Evolutionary conservation across 1,284 basidiomycete genomes (phyloP).

Genomic region (Ganoderma multipileum): DNA sequence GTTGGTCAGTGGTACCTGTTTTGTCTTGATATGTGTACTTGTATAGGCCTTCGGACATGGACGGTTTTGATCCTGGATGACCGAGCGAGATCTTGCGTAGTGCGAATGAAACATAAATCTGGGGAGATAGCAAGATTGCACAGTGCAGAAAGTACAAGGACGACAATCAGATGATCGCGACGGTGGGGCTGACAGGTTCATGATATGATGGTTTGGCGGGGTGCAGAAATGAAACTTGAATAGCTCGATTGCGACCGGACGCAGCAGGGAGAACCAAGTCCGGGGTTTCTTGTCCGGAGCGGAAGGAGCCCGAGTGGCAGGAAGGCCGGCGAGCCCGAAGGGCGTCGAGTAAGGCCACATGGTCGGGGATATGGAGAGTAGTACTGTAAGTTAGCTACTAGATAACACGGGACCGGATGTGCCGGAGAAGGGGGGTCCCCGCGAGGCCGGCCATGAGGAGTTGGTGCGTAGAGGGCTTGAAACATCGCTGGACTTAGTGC

Average conservation of each 20-base stretch:
- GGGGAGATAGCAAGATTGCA: conserved; percentile 16
- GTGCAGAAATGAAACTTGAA: conserved; percentile 22
- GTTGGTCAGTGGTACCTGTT: conserved; percentile 13
- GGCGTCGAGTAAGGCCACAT: conserved; percentile 1
- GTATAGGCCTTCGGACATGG: conserved; percentile 25
- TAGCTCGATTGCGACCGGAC: conserved; percentile 11
- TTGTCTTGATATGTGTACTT: conserved; percentile 20
- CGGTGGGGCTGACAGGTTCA: conserved; percentile 23
- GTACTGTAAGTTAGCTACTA: no score
- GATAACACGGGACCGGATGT: conserved; percentile 10
- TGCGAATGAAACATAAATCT: conserved; percentile 2
- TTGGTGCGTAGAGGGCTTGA: conserved; percentile 23
- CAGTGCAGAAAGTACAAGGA: conserved; percentile 18
- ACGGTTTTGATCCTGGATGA: conserved; percentile 7
- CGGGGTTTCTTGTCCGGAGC: conserved; percentile 5
- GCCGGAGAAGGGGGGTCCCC: conserved; percentile 18
- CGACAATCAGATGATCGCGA: conserved; percentile 34
- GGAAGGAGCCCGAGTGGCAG: background rate
- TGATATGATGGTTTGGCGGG: conserved; percentile 19
- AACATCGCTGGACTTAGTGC: conserved; percentile 16
- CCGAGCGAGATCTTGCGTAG: conserved; percentile 7
- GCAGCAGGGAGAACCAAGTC: background rate
- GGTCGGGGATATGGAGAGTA: conserved; percentile 1
- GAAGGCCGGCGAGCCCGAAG: conserved; percentile 4
- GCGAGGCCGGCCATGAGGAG: conserved; percentile 26